Evolutionary conservation across 345 rosid genomes (phyloP).

Genomic region (Lepidium didymum): DNA sequence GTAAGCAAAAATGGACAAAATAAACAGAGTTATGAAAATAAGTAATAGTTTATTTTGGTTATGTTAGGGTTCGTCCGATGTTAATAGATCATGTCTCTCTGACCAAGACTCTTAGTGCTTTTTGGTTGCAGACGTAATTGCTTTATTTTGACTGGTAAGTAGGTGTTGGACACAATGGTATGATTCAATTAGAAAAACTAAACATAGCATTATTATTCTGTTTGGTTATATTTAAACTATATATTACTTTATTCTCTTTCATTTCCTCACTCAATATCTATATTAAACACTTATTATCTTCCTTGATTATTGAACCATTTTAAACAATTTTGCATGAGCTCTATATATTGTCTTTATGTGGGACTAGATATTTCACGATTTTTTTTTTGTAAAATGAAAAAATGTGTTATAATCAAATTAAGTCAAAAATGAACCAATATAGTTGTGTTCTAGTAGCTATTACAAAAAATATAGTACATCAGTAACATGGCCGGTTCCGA

Average conservation of each 20-base stretch:
- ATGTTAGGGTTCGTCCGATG: constrained; percentile 32
- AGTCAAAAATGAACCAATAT: no score
- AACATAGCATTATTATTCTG: constrained; percentile 20
- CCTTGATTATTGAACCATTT: not conserved
- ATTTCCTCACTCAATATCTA: not conserved
- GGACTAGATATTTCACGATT: not conserved
- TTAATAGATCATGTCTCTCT: constrained; percentile 20
- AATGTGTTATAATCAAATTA: no score
- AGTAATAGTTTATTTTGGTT: constrained; percentile 19
- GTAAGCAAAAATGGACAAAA: constrained; percentile 21
- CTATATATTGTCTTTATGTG: not conserved
- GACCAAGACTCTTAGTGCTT: constrained; percentile 28
- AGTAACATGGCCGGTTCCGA: no score
- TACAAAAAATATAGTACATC: no score
- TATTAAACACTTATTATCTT: not conserved
- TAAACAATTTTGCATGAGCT: not conserved
- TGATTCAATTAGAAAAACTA: constrained; percentile 26
- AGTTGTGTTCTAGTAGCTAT: no score
- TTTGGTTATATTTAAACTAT: constrained; percentile 13
- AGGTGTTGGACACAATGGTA: constrained; percentile 23
- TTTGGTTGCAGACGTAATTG: constrained; percentile 21
- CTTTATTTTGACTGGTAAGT: constrained; percentile 23
- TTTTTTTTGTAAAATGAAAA: no score
- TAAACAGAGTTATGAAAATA: constrained; percentile 16
- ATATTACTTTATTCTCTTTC: not conserved